These are phyloP conservation scores for Backusella tarrabulga DNA, from an alignment of 192 early-diverging fungal genomes.

Conservation along the genomic window DNA sequence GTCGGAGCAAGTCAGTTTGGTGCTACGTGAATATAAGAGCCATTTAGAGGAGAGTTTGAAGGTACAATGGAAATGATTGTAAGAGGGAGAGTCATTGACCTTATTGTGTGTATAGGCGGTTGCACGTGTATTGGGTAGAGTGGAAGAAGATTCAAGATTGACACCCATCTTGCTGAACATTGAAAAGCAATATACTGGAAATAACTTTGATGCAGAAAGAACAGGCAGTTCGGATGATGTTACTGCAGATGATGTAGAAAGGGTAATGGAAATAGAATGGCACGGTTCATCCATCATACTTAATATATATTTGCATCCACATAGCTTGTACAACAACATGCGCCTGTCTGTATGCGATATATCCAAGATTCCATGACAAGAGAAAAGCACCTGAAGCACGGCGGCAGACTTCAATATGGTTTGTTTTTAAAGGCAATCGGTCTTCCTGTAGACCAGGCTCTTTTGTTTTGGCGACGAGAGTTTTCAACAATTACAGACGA, in stretches of 20 bases:
- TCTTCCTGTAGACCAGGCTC: slow-evolving; percentile 82
- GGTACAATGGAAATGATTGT: slow-evolving; percentile 23
- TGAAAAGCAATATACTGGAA: slow-evolving; percentile 75
- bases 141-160: slow-evolving; percentile 93
- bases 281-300: not conserved
- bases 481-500: slow-evolving; percentile 82
- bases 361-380: slow-evolving; percentile 67
- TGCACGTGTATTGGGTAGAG: slow-evolving; percentile 74
- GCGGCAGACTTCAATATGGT: slow-evolving; percentile 86
- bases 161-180: slow-evolving; percentile 86
- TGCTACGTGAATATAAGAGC: slow-evolving; percentile 75
- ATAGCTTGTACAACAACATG: slow-evolving; percentile 58
- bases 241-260: slow-evolving; percentile 65
- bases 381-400: slow-evolving; percentile 84
- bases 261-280: slow-evolving; percentile 20
- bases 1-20: slow-evolving; percentile 66
- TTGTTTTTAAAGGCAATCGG: slow-evolving; percentile 97
- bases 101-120: slow-evolving; percentile 46
- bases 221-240: slow-evolving; percentile 43
- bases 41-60: slow-evolving; percentile 53
- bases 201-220: slow-evolving; percentile 50
- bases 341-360: slow-evolving; percentile 92
- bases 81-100: not conserved
- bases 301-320: not conserved
- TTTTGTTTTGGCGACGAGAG: slow-evolving; percentile 88